Evolutionary conservation across 2,329 filamentous ascomycete species (phyloP).

Genomic region (Sporothrix phasma): DNA sequence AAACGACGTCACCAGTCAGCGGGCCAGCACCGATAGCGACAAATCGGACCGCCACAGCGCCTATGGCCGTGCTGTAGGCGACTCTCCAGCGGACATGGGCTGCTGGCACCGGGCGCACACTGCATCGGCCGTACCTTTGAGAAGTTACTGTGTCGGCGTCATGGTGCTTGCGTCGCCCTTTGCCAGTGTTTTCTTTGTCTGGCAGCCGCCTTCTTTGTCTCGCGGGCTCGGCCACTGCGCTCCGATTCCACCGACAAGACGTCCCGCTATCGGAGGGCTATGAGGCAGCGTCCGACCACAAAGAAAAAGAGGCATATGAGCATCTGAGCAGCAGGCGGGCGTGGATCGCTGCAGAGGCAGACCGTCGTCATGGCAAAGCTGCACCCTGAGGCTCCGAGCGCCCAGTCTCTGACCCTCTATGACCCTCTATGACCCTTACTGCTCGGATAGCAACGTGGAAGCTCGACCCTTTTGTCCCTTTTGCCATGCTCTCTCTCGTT

Average conservation of each 20-base stretch:
- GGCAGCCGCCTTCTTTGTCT: neutral
- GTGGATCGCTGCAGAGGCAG: too few species aligned
- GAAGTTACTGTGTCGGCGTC: neutral
- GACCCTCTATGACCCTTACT: constrained; percentile 1
- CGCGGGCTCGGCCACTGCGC: neutral
- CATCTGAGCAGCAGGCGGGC: neutral
- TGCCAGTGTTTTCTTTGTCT: neutral
- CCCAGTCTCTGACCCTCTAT: neutral
- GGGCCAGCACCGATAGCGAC: neutral
- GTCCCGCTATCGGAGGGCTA: neutral
- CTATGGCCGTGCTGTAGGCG: neutral
- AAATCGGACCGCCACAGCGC: neutral
- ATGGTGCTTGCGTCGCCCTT: neutral
- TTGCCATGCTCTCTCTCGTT: neutral
- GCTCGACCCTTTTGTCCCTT: neutral
- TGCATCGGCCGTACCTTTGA: neutral
- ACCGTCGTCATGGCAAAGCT: neutral
- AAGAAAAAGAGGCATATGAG: neutral
- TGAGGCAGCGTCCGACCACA: neutral
- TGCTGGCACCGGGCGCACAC: neutral
- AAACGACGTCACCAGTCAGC: neutral
- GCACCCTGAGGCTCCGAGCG: neutral
- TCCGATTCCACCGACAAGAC: neutral
- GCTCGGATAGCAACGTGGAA: constrained; percentile 8
- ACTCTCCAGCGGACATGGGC: neutral